These are phyloP conservation scores for Yamadazyma pseudoaaseri DNA, from an alignment of 1,139 yeast genomes.

Conservation along the genomic window DNA sequence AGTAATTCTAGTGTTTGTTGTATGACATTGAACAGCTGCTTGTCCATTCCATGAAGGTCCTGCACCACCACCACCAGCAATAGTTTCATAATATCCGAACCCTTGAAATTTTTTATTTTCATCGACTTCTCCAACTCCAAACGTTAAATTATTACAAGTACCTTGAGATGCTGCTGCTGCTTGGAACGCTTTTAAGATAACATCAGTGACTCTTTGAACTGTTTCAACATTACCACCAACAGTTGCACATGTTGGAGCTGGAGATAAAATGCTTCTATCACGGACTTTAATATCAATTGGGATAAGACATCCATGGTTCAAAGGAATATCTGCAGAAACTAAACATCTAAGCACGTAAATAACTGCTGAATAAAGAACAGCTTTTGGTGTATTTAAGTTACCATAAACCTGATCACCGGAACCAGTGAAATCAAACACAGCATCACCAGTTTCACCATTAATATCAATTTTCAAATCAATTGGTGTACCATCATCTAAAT, in stretches of 20 bases:
- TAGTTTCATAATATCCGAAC: constrained; percentile 43
- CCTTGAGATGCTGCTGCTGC: constrained; percentile 64
- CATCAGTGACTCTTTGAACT: constrained; percentile 81
- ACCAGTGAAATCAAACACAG: constrained; percentile 41
- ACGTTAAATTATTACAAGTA: constrained; percentile 48
- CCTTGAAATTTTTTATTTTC: no score
- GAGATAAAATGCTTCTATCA: constrained; percentile 62
- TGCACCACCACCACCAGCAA: constrained; percentile 44
- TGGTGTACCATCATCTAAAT: constrained; percentile 45
- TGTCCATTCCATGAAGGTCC: constrained; percentile 31
- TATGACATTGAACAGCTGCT: constrained; percentile 41
- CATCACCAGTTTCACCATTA: constrained; percentile 33
- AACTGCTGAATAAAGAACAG: constrained; percentile 79
- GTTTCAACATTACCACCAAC: constrained; percentile 78
- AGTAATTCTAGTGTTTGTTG: constrained; percentile 39
- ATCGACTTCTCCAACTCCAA: no score
- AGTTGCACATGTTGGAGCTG: constrained; percentile 72
- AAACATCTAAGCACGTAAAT: constrained; percentile 73
- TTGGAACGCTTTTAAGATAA: no score
- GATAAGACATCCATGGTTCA: constrained; percentile 77
- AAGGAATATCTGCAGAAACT: constrained; percentile 73
- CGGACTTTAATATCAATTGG: constrained; percentile 70
- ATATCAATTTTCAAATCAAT: constrained; percentile 34
- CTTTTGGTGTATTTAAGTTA: constrained; percentile 48
- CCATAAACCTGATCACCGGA: constrained; percentile 46